Evolutionary conservation across 345 rosid species (phyloP).

Genomic region (Linum trigynum): DNA sequence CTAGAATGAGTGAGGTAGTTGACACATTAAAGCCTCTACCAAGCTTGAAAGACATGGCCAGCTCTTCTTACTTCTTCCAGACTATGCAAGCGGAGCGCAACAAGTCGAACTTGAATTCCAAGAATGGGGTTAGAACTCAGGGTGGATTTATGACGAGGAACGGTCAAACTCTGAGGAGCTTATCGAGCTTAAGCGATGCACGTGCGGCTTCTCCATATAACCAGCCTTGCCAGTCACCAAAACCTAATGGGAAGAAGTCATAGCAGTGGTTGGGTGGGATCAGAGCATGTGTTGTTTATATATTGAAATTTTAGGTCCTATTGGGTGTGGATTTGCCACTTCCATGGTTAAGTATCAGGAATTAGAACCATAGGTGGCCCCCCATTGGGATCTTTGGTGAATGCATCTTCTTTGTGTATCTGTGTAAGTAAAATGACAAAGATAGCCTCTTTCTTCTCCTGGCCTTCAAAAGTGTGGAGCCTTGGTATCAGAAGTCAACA

Average conservation of each 20-base stretch:
- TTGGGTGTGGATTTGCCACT: constrained; percentile 5
- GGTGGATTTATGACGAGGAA: constrained; percentile 62
- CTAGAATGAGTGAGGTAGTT: constrained; percentile 83
- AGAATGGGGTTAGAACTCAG: constrained; percentile 46
- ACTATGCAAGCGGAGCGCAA: constrained; percentile 23
- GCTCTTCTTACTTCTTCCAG: constrained; percentile 68
- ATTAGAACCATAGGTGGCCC: constrained; percentile 12
- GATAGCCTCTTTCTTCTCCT: constrained; percentile 1
- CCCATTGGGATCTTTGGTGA: constrained; percentile 1
- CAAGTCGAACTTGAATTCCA: constrained; percentile 24
- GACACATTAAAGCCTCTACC: constrained; percentile 63
- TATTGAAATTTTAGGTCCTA: not conserved
- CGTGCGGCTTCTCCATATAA: constrained; percentile 44
- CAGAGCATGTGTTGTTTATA: not conserved
- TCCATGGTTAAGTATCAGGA: not conserved
- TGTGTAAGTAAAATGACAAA: constrained; percentile 3
- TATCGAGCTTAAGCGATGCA: constrained; percentile 40
- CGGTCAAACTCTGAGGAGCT: constrained; percentile 61
- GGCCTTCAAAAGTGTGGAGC: not conserved
- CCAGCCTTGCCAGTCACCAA: constrained; percentile 49
- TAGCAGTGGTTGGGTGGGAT: constrained; percentile 6
- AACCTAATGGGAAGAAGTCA: constrained; percentile 45
- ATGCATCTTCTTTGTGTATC: constrained; percentile 7
- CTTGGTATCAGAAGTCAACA: constrained; percentile 7
- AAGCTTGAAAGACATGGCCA: constrained; percentile 87